Percentiles rank a stretch among this genome's conserved stretches.
Evolutionary conservation across 164 flowering plant species (phyloP).

Genomic region (Tetracentron sinense): DNA sequence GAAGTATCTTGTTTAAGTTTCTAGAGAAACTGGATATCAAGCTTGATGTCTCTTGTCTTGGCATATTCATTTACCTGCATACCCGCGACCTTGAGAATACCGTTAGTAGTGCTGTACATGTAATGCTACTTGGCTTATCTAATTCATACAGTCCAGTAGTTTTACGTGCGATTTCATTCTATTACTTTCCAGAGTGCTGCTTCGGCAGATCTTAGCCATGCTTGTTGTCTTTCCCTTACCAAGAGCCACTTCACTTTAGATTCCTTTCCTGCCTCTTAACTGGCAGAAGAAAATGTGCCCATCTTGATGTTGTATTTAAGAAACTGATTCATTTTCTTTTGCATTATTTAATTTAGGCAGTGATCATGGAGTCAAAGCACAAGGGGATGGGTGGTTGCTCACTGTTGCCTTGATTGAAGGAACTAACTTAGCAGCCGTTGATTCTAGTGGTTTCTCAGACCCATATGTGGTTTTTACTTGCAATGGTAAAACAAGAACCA

Average conservation of each 20-base stretch:
- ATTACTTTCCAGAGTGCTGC: neutral
- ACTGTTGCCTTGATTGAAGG: constrained; percentile 95
- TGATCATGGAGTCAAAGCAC: constrained; percentile 97
- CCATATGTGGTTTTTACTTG: constrained; percentile 92
- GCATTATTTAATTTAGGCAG: constrained; percentile 43
- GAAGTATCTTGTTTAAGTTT: neutral
- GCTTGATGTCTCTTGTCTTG: neutral
- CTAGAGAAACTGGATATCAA: neutral
- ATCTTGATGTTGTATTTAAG: no score
- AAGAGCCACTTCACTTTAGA: no score
- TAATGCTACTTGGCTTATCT: neutral
- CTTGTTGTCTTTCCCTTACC: no score
- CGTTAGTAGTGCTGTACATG: neutral
- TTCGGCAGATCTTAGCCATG: no score
- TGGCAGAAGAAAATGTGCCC: no score
- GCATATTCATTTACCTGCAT: neutral
- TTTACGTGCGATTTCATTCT: neutral
- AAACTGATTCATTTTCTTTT: constrained; percentile 5
- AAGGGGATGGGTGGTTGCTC: constrained; percentile 93
- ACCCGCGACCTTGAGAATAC: neutral
- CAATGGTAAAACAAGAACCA: constrained; percentile 86
- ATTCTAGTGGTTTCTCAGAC: constrained; percentile 79
- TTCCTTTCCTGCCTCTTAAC: no score
- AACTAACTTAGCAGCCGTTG: constrained; percentile 75
- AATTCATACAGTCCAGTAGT: neutral